phyloP scores from a whole-genome alignment of 75 land plant species.

The Larix kaempferi region DNA sequence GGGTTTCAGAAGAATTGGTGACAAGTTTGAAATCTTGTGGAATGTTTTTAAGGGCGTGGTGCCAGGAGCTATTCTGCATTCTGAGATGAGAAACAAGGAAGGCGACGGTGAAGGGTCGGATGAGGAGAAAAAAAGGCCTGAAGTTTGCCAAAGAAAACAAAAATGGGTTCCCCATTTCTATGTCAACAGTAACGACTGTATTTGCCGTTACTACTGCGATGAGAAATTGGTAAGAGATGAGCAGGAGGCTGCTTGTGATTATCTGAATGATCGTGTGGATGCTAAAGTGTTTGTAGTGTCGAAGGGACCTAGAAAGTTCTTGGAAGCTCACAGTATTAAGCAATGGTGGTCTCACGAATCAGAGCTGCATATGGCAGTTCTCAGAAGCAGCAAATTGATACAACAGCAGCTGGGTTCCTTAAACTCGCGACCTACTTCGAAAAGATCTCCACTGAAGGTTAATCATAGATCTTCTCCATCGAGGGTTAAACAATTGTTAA shows the following conservation, averaged over 20 bases:
- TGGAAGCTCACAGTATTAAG: constrained; percentile 71
- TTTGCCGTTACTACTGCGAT: too few relatives aligned
- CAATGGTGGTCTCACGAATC: constrained; percentile 79
- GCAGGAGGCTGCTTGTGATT: neutral
- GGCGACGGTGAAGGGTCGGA: constrained; percentile 4
- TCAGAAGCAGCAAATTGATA: too few relatives aligned
- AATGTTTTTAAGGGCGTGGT: constrained; percentile 12
- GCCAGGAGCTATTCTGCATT: constrained; percentile 32
- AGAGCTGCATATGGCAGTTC: constrained; percentile 32
- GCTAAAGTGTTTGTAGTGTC: constrained; percentile 58
- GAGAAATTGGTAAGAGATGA: constrained; percentile 11
- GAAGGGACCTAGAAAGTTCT: constrained; percentile 60
- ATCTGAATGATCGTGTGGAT: constrained; percentile 10
- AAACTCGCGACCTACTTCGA: too few relatives aligned
- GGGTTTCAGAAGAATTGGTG: constrained; percentile 56
- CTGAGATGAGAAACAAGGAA: constrained; percentile 12
- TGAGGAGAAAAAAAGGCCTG: neutral
- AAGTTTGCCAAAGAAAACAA: too few relatives aligned
- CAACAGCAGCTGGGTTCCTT: too few relatives aligned
- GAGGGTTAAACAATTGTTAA: too few relatives aligned
- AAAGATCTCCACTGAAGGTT: too few relatives aligned
- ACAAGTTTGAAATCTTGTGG: constrained; percentile 45
- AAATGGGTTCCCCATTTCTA: too few relatives aligned
- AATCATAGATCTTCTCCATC: too few relatives aligned
- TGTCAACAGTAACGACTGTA: too few relatives aligned